Base-by-base conservation (phyloP, 345 rosid genomes). In the Zanthoxylum bungeanum region DNA sequence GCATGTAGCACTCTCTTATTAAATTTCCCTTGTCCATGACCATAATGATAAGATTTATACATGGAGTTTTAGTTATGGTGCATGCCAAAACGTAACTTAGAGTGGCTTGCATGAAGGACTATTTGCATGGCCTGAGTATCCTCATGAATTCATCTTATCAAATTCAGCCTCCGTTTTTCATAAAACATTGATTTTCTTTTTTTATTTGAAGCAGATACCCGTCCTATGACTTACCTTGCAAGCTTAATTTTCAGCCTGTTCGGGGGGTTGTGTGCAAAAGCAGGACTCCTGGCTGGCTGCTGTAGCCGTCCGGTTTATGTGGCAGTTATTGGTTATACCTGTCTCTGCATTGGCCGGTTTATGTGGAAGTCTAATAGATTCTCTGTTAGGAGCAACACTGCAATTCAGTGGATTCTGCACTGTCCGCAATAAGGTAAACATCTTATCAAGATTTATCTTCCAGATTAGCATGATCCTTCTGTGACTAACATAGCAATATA, bases 321-420 rank as follows among this genome's bases (percentile, higher is more conserved):
- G 83, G 81, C 99, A 95, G 81, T 85, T 92, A 17, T 75, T 85
- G 69, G 90, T 85, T 10, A 76, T 95, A 64, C 99, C 98, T 19
- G 71, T 92, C 44, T 78, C 93, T 56, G 80, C 90, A 2, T 7
- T 86, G 71, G 97, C 97, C 2, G 99, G 99, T 74, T 81, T 92
- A 64, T 71, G 79, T 53, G 99, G 99, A 64, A 95, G 97, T 70
- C 70, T 92, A 40, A 80, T 90, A 68, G 99, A 92, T 82, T 95
- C 98, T 69, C 51, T 95, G 60, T 73, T 95, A 61, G 99, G 99
- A 78, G 99, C 99, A 53, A 95, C 96, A 10, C 71, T 95, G 25
- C 98, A 92, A 76, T 95, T 83, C 87, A 95, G 99, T 73, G 99
- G 99, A 31, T 92, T 85, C 85, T 95, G 99, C 76, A 77, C 88